Evolutionary conservation across 2,329 filamentous ascomycete genomes (phyloP), one percentile per base, ranked within the genome.

Genomic region (Pyrenochaeta sp.): DNA sequence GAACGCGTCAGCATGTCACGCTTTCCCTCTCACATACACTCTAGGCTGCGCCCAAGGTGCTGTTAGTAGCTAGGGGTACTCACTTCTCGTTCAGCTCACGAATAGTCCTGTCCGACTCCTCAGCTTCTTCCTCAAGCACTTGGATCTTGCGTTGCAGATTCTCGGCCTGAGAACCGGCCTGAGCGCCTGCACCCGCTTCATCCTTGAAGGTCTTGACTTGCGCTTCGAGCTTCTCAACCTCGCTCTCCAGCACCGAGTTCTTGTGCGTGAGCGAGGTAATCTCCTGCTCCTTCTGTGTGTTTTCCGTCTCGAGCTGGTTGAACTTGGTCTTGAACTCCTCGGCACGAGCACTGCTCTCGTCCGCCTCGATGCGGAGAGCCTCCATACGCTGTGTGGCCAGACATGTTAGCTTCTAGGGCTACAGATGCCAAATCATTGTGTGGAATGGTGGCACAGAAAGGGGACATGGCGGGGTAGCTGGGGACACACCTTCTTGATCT

Each of bases 51-150:
- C 31, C 40, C 35, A 54, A 50, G 49, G 41, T 32, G 37, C 21
- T 29, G 20, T 33, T 15, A 11, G 17, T 20, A 21, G 33, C 17
- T n/a, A 30, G 32, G 33, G 21, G 12, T 30, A 82, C 91, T 75
- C 88, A 99, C 95, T 97, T 98, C 83, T 99, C 95, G 81, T 97
- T 98, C 74, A 92, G 90, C 83, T 98, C 95, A 76, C 94, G 90
- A 76, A 98, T 85, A 64, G 91, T 96, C 88, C 93, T 95, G 81
- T 98, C 95, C 68, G 92, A 92, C 78, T 94, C 87, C 82, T 99
- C 95, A 68, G 92, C 92, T 83, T 99, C 95, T 82, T 98, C 94
- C 83, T 99, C 95, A 68, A 99, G 88, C 67, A 99, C 84, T 83
- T 97, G 92, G 76, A 98, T 85, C 82, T 92, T 91, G 81, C 95